Conservation (phyloP, 352 stramenopile species). For the Pythium folliculosum region DNA sequence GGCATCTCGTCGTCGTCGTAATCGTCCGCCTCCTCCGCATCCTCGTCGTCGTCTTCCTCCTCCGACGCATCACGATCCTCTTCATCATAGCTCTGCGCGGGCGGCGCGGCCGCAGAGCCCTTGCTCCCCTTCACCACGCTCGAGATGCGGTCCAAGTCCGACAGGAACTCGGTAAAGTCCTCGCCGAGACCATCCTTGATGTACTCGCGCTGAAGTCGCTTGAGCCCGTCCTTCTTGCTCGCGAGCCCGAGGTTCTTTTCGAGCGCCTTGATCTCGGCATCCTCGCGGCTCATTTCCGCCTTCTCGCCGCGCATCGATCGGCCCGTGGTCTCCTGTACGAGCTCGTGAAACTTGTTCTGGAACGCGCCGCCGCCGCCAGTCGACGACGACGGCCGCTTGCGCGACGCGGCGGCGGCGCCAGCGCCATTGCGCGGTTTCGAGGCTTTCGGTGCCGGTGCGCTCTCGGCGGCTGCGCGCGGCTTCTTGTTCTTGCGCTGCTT, state of each 20-base stretch:
- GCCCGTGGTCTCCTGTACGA: conserved; percentile 65
- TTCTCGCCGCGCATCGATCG: conserved; percentile 35
- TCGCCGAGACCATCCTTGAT: conserved; percentile 76
- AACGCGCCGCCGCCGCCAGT: conserved; percentile 21
- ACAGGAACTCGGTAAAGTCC: conserved; percentile 83
- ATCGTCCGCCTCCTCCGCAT: conserved; percentile 9
- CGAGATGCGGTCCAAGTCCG: conserved; percentile 71
- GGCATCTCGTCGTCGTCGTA: conserved; percentile 28
- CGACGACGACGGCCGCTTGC: conserved; percentile 8
- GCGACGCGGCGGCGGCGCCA: background rate
- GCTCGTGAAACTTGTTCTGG: conserved; percentile 81
- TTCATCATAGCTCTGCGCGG: conserved; percentile 4
- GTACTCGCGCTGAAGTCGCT: conserved; percentile 80
- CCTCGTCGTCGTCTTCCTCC: conserved; percentile 26
- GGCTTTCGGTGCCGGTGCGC: background rate
- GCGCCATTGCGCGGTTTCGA: conserved; percentile 8
- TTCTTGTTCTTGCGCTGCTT: conserved; percentile 73
- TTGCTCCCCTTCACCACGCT: conserved; percentile 66
- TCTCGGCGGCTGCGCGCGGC: conserved; percentile 31
- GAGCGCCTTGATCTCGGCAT: conserved; percentile 73
- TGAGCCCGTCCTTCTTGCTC: conserved; percentile 51
- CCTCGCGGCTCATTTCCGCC: conserved; percentile 40
- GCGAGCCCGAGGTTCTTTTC: conserved; percentile 66
- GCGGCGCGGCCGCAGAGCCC: conserved; percentile 19
- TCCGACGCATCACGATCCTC: conserved; percentile 36